A percentile compares a stretch with the other conserved stretches of the same genome.
These are phyloP conservation scores for Gelatoporia subvermispora DNA, from an alignment of 768 basidiomycete species.

Conservation along the genomic window DNA sequence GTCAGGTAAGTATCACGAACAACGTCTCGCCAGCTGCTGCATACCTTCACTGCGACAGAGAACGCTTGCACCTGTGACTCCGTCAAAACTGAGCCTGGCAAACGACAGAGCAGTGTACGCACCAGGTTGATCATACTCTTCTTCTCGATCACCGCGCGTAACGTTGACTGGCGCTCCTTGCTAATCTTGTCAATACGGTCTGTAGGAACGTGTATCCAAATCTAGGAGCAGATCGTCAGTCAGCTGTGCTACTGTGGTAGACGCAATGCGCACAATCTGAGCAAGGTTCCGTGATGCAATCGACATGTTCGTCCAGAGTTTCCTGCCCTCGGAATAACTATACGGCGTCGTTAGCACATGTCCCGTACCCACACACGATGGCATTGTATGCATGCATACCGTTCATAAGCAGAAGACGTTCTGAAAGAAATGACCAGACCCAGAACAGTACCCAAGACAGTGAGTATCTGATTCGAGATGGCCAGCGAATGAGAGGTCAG, in stretches of 20 bases:
- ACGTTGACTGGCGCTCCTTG: slow-evolving; percentile 24
- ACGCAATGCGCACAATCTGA: slow-evolving; percentile 42
- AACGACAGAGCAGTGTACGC: no score
- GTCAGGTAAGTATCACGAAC: background rate
- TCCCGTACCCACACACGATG: no score
- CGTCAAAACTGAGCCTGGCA: no score
- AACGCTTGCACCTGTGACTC: slow-evolving; percentile 42
- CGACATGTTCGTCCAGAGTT: slow-evolving; percentile 62
- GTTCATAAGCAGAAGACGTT: slow-evolving; percentile 66
- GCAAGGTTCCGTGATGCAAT: slow-evolving; percentile 55
- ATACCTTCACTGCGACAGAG: slow-evolving; percentile 61
- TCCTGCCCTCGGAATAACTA: slow-evolving; percentile 66
- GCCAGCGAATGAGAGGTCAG: slow-evolving; percentile 44
- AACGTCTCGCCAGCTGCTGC: background rate
- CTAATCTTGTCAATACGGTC: slow-evolving; percentile 33
- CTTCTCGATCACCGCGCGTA: slow-evolving; percentile 64
- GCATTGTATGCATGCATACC: slow-evolving; percentile 31
- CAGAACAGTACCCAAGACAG: slow-evolving; percentile 70
- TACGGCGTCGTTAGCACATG: no score
- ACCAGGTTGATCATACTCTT: slow-evolving; percentile 71
- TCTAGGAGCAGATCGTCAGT: slow-evolving; percentile 23
- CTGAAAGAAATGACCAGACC: slow-evolving; percentile 70
- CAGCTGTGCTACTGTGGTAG: background rate
- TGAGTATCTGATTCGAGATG: slow-evolving; percentile 52
- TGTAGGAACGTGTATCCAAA: slow-evolving; percentile 53